phyloP scores from a whole-genome alignment of 306 rosid species.

The Dalbergia cochinchinensis region DNA sequence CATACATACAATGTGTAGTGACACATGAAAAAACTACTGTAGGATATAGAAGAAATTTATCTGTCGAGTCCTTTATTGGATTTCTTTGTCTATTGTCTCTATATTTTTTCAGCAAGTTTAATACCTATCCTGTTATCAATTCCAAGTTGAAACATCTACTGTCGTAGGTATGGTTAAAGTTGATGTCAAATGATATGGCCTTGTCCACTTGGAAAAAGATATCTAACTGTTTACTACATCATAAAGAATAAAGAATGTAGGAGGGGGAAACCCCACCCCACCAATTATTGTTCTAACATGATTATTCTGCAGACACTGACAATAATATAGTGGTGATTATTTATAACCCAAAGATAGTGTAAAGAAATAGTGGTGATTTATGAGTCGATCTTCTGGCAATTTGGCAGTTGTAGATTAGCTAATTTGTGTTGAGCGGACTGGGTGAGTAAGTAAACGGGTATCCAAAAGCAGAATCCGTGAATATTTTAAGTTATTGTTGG shows the following conservation, averaged over 20 bases:
- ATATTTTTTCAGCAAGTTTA: too few relatives aligned
- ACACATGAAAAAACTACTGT: too few relatives aligned
- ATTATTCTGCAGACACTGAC: constrained; percentile 36
- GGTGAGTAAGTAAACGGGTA: not conserved
- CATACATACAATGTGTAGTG: too few relatives aligned
- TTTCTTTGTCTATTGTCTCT: too few relatives aligned
- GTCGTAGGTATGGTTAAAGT: constrained; percentile 12
- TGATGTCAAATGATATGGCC: constrained; percentile 28
- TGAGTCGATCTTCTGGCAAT: not conserved
- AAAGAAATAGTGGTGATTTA: not conserved
- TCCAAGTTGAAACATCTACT: constrained; percentile 17
- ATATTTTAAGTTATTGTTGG: not conserved
- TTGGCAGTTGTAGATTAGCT: not conserved
- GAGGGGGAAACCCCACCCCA: constrained; percentile 46
- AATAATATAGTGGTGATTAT: constrained; percentile 19
- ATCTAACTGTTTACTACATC: constrained; percentile 9
- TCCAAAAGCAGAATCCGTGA: not conserved
- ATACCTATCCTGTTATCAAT: not conserved
- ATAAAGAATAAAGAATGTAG: not conserved
- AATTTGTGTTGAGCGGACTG: not conserved
- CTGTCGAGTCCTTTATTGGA: too few relatives aligned
- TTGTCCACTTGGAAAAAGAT: constrained; percentile 29
- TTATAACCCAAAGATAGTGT: constrained; percentile 11
- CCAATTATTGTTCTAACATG: constrained; percentile 40
- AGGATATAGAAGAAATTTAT: too few relatives aligned